Conservation (phyloP, 2,329 filamentous ascomycete species). For the Mycogone perniciosa region DNA sequence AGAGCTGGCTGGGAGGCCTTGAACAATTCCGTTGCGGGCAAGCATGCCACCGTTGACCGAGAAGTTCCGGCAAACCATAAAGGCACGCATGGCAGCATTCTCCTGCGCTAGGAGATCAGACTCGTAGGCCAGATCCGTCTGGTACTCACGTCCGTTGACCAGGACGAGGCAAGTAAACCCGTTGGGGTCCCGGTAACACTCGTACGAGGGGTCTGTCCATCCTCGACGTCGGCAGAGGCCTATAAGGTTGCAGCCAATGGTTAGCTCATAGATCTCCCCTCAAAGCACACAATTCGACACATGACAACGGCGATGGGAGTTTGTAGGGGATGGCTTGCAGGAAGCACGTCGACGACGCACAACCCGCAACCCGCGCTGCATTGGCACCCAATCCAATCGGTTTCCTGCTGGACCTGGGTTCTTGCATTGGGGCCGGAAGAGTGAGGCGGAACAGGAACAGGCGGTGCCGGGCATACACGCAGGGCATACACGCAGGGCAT, state of each 20-base stretch:
- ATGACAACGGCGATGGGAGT: background rate
- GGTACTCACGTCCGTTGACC: constrained; percentile 95
- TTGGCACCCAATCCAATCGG: constrained; percentile 26
- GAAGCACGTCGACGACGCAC: background rate
- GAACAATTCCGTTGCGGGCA: constrained; percentile 61
- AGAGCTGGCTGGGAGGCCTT: constrained; percentile 52
- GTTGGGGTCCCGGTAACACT: constrained; percentile 64
- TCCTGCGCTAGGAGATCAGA: constrained; percentile 80
- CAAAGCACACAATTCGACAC: background rate
- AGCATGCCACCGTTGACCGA: constrained; percentile 94
- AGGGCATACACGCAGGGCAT: background rate
- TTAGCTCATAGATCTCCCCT: constrained; percentile 1
- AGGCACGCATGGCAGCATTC: constrained; percentile 90
- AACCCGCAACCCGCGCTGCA: constrained; percentile 21
- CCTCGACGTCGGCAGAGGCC: constrained; percentile 91
- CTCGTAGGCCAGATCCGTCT: constrained; percentile 79
- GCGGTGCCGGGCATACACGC: background rate
- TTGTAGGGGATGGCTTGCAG: background rate
- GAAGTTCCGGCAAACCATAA: constrained; percentile 97
- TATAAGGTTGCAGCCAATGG: constrained; percentile 33
- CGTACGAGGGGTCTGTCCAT: constrained; percentile 87
- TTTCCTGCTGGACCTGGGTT: constrained; percentile 7
- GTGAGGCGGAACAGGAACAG: background rate
- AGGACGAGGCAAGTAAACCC: constrained; percentile 87
- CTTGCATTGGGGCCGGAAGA: background rate